phyloP scores from a whole-genome alignment of 192 early-diverging fungal species.

The Backusella circina region DNA sequence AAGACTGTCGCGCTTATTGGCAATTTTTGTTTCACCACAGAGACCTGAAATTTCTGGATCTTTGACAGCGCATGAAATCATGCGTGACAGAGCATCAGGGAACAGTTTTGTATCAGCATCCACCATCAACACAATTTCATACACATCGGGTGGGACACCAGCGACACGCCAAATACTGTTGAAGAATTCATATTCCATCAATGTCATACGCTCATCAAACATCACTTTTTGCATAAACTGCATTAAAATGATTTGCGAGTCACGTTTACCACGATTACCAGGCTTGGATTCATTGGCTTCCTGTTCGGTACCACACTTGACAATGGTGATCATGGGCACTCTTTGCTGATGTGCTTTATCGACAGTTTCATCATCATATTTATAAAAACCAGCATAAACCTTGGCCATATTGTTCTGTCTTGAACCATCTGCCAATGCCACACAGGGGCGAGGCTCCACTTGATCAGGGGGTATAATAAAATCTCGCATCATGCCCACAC shows the following conservation, averaged over 20 bases:
- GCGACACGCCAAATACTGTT: slow-evolving; percentile 68
- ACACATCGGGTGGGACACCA: slow-evolving; percentile 68
- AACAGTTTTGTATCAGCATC: slow-evolving; percentile 84
- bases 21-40: slow-evolving; percentile 81
- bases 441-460: slow-evolving; percentile 60
- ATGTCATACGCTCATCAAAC: slow-evolving; percentile 86
- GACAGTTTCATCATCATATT: slow-evolving; percentile 66
- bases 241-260: slow-evolving; percentile 96
- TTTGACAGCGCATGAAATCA: slow-evolving; percentile 69
- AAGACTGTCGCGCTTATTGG: slow-evolving; percentile 73
- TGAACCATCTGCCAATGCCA: slow-evolving; percentile 87
- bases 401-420: slow-evolving; percentile 92
- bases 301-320: slow-evolving; percentile 53
- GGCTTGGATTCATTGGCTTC: slow-evolving; percentile 69
- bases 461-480: slow-evolving; percentile 48
- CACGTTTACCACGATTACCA: slow-evolving; percentile 93
- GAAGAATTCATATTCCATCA: slow-evolving; percentile 80
- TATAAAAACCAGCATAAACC: slow-evolving; percentile 90
- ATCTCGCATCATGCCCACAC: slow-evolving; percentile 76
- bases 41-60: slow-evolving; percentile 71
- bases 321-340: slow-evolving; percentile 70
- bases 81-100: slow-evolving; percentile 64
- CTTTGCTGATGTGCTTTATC: slow-evolving; percentile 63
- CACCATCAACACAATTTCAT: slow-evolving; percentile 77
- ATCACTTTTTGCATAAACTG: slow-evolving; percentile 89